Evolutionary conservation across 2,329 filamentous ascomycete species (phyloP).

Genomic region (Passalora sequoiae): DNA sequence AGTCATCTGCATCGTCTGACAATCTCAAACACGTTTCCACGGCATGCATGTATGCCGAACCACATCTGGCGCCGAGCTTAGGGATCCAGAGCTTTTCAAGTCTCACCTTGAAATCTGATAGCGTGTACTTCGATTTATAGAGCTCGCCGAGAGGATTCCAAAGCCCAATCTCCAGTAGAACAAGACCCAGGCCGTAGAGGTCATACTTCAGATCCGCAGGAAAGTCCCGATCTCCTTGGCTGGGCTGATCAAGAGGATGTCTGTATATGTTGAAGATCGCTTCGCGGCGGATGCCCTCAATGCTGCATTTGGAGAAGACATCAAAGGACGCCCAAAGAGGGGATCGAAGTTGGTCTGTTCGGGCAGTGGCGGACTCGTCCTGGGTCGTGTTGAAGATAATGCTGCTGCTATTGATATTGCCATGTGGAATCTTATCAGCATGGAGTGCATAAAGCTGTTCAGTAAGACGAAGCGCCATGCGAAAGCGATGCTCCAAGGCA

Average conservation of each 20-base stretch:
- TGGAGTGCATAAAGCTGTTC: conserved; percentile 71
- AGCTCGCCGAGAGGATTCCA: conserved; percentile 63
- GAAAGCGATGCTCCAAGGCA: conserved; percentile 69
- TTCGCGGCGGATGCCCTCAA: conserved; percentile 44
- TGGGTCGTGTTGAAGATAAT: conserved; percentile 58
- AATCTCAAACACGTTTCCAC: conserved; percentile 67
- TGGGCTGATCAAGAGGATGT: conserved; percentile 53
- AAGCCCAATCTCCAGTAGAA: conserved; percentile 68
- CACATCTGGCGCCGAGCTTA: conserved; percentile 62
- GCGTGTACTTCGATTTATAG: conserved; percentile 55
- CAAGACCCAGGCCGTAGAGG: conserved; percentile 66
- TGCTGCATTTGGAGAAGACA: conserved; percentile 57
- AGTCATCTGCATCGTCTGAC: conserved; percentile 47
- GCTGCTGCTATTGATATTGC: conserved; percentile 62
- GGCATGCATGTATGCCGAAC: conserved; percentile 69
- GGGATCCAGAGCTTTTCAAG: conserved; percentile 61
- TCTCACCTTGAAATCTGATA: conserved; percentile 57
- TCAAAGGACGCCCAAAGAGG: conserved; percentile 71
- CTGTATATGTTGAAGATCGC: conserved; percentile 55
- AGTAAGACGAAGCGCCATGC: conserved; percentile 65
- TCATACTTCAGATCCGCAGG: conserved; percentile 53
- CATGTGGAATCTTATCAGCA: conserved; percentile 62
- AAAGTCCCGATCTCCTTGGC: conserved; percentile 38
- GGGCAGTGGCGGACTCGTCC: conserved; percentile 42
- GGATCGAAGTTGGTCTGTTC: conserved; percentile 54